phyloP scores from a whole-genome alignment of 495 filamentous ascomycete genomes.

The Thozetella sp. region DNA sequence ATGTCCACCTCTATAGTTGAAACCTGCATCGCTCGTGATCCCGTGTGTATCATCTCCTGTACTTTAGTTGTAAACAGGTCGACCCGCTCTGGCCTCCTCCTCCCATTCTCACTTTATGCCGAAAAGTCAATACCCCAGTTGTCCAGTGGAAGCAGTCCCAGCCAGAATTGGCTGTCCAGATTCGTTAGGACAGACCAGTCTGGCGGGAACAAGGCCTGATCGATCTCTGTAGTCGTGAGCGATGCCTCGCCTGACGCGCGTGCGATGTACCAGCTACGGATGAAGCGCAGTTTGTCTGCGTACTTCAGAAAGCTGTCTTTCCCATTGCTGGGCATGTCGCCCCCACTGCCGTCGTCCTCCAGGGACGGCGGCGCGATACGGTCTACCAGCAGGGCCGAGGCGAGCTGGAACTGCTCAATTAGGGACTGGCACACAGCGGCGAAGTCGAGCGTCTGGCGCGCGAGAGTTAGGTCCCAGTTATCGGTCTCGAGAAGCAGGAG shows the following conservation, averaged over 20 bases:
- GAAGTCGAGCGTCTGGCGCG: constrained; percentile 20
- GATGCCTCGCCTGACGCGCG: background rate
- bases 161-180: constrained; percentile 14
- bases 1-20: too few relatives aligned
- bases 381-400: background rate
- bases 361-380: background rate
- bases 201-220: background rate
- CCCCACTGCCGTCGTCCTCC: background rate
- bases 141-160: constrained; percentile 16
- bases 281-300: background rate
- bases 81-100: too few relatives aligned
- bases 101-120: background rate
- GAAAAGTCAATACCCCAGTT: constrained; percentile 23
- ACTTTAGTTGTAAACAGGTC: too few relatives aligned
- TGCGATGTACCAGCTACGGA: background rate
- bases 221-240: background rate
- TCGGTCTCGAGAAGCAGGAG: constrained; percentile 23
- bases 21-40: too few relatives aligned
- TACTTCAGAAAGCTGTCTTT: background rate
- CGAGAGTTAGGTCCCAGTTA: constrained; percentile 23
- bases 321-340: background rate
- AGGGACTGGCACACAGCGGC: background rate
- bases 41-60: too few relatives aligned
- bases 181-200: background rate
- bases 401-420: constrained; percentile 1